A percentile compares a stretch with the other conserved stretches of the same genome.
These are phyloP conservation scores for Phytophthora syringae DNA, from an alignment of 352 stramenopile species.

Conservation along the genomic window DNA sequence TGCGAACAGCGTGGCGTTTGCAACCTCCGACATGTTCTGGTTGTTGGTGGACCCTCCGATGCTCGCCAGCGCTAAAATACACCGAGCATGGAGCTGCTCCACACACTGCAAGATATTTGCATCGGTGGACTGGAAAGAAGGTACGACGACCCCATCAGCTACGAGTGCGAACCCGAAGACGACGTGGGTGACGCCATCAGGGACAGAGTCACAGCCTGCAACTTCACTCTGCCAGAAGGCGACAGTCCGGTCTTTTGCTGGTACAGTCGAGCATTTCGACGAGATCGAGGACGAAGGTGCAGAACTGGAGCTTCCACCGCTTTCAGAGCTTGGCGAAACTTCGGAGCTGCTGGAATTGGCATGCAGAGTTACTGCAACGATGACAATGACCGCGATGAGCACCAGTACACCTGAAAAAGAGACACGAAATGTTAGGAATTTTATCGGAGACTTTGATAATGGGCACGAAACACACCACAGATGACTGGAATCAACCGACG, in stretches of 20 bases:
- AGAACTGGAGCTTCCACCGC: constrained; percentile 18
- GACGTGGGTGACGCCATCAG: constrained; percentile 74
- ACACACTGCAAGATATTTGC: constrained; percentile 64
- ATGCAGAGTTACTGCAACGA: constrained; percentile 43
- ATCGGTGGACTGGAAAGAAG: constrained; percentile 69
- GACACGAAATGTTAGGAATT: neutral
- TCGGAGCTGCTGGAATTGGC: constrained; percentile 28
- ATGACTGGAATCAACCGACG: constrained; percentile 28
- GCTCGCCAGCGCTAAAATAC: constrained; percentile 63
- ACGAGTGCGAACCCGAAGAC: constrained; percentile 81
- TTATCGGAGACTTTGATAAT: neutral
- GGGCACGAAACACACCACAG: constrained; percentile 21
- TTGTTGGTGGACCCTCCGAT: constrained; percentile 83
- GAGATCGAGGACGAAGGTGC: constrained; percentile 3
- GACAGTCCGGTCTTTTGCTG: constrained; percentile 62
- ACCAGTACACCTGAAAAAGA: constrained; percentile 30
- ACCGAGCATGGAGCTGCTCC: constrained; percentile 58
- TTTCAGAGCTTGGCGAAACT: neutral
- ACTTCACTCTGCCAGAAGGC: constrained; percentile 87
- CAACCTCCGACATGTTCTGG: constrained; percentile 54
- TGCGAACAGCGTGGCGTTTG: constrained; percentile 55
- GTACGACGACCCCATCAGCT: constrained; percentile 48
- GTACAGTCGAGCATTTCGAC: constrained; percentile 36
- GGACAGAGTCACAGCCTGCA: constrained; percentile 73
- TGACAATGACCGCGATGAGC: constrained; percentile 46